Evolutionary conservation across 768 basidiomycete species (phyloP), one percentile per base, ranked within the genome.

Genomic region (Trametes coccinea): DNA sequence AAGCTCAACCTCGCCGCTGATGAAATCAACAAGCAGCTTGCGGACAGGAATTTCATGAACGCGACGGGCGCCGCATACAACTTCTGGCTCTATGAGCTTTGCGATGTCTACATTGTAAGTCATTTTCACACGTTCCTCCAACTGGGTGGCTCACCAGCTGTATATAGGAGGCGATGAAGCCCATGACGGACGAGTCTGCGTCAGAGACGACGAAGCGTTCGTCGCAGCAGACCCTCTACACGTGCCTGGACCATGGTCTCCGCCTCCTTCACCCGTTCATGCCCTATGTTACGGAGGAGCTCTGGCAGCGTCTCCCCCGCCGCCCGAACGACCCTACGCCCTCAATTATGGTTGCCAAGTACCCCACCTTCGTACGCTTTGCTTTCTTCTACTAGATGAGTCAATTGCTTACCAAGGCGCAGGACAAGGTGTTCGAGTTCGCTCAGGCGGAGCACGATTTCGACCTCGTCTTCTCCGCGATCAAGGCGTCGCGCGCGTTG

Each of bases 31-130:
- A 79, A 78, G 39, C 78, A 86, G 17, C 80, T 98, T 3, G 77
- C 83, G 29, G 86, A 87, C 27, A 85, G 96, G 47, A 95, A 95
- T 72, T 98, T 99, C 79, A 94, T 96, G 88, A 79, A 82, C 16
- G 97, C 95, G 0, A 96, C 97, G 0, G 88, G 81, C 2, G 80
- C 86, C 0, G 88, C 84, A 0, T 86, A 98, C 77, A 92, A 92
- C 69, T 98, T 97, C 80, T 99, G 97, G 96, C 75, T 99, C 41
- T 95, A 98, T 73, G 96, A 99, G 74, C 80, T 98, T n/a, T 99
- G 97, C 71, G 97, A 99, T 72, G 95, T 99, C 29, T 99, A 95
- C 77, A 98, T 99, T 66, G 93, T 95, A 61, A 63, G 91, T 74
- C 30, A 11, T 11, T 0, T 33, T n/a, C 46, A 10, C 16, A 37